phyloP scores from a whole-genome alignment of 352 stramenopile genomes.

The Phytophthora multivora region DNA sequence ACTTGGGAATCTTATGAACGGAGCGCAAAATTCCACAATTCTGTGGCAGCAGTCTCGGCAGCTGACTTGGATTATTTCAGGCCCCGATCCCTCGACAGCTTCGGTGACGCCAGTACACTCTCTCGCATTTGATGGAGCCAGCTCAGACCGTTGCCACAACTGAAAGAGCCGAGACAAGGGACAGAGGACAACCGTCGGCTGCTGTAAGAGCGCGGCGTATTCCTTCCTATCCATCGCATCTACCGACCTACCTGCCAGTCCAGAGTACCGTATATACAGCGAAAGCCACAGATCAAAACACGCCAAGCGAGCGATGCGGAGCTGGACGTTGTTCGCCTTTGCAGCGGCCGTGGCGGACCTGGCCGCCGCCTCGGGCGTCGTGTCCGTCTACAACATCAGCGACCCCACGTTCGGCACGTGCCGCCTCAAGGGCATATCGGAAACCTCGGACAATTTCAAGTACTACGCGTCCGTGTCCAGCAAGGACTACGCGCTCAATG shows the following conservation, averaged over 20 bases:
- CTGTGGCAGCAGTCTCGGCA: slow-evolving; percentile 8
- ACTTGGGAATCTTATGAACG: slow-evolving; percentile 2
- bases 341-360: slow-evolving; percentile 6
- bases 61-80: slow-evolving; percentile 9
- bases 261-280: slow-evolving; percentile 7
- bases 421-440: slow-evolving; percentile 66
- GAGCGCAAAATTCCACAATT: not conserved
- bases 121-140: slow-evolving; percentile 8
- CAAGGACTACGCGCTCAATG: slow-evolving; percentile 58
- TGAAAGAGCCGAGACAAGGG: slow-evolving; percentile 15
- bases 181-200: not conserved
- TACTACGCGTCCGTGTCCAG: slow-evolving; percentile 75
- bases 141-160: slow-evolving; percentile 23
- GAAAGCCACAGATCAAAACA: slow-evolving; percentile 15
- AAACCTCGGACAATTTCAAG: slow-evolving; percentile 68
- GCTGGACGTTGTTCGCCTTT: slow-evolving; percentile 9
- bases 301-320: slow-evolving; percentile 12
- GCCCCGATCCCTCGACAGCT: not conserved
- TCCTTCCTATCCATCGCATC: slow-evolving; percentile 12
- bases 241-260: slow-evolving; percentile 9
- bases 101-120: slow-evolving; percentile 7
- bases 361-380: slow-evolving; percentile 29
- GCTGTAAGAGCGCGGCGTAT: slow-evolving; percentile 2
- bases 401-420: slow-evolving; percentile 69
- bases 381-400: slow-evolving; percentile 64